These are phyloP conservation scores for Teratosphaeria epicoccoides DNA, from an alignment of 2,329 filamentous ascomycete genomes.

Conservation along the genomic window DNA sequence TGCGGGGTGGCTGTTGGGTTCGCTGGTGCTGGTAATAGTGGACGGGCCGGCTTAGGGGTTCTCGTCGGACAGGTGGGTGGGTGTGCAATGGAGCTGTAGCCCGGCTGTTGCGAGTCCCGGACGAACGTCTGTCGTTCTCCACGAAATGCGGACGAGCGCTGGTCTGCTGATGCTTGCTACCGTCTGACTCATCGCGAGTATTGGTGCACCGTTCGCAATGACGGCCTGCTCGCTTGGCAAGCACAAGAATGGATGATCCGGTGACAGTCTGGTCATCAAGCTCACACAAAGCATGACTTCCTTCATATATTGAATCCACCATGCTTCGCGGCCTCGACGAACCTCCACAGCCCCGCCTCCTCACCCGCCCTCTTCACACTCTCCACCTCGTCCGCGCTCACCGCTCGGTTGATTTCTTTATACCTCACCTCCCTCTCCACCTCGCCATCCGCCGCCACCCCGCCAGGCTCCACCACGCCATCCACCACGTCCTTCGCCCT, in stretches of 20 bases:
- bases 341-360: slow-evolving; percentile 65
- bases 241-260: neutral
- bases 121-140: too few species aligned
- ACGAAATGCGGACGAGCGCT: too few species aligned
- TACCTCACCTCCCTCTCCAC: slow-evolving; percentile 49
- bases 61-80: too few species aligned
- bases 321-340: slow-evolving; percentile 55
- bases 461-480: slow-evolving; percentile 21
- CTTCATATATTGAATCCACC: slow-evolving; percentile 42
- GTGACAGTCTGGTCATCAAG: neutral
- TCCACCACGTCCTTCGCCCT: slow-evolving; percentile 19
- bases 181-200: too few species aligned
- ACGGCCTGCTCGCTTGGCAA: too few species aligned
- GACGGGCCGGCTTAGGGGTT: too few species aligned
- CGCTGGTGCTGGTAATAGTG: too few species aligned
- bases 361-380: slow-evolving; percentile 57
- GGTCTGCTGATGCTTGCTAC: too few species aligned
- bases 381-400: slow-evolving; percentile 54
- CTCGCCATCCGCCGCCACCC: slow-evolving; percentile 15
- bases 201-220: too few species aligned
- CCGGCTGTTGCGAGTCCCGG: too few species aligned
- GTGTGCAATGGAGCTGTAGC: too few species aligned
- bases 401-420: slow-evolving; percentile 65
- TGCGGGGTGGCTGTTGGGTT: too few species aligned
- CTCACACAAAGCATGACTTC: neutral